Conservation (phyloP, 2,329 filamentous ascomycete genomes). For the Aspergillus novoparasiticus region DNA sequence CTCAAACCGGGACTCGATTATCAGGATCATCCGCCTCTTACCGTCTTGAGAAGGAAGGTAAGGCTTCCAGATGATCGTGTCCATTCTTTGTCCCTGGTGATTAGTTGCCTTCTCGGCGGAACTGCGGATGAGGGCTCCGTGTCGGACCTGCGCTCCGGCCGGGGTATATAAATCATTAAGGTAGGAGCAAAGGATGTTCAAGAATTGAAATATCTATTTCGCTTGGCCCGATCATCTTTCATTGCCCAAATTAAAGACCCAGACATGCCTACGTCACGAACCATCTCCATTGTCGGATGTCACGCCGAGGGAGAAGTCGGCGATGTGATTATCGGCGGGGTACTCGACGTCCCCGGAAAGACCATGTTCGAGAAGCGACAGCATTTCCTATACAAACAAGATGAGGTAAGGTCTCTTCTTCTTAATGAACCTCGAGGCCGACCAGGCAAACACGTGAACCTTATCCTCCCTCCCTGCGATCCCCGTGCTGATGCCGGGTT, state of each 20-base stretch:
- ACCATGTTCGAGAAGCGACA: background rate
- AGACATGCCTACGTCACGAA: background rate
- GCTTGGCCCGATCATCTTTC: background rate
- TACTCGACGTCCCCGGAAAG: background rate
- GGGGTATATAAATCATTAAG: background rate
- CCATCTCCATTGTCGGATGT: background rate
- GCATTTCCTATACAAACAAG: background rate
- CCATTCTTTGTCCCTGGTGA: background rate
- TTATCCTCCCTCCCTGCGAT: background rate
- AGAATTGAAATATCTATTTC: accelerated
- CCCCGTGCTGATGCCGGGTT: background rate
- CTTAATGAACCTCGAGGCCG: background rate
- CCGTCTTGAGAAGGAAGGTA: background rate
- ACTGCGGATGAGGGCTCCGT: background rate
- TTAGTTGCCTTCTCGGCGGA: background rate
- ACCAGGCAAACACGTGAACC: background rate
- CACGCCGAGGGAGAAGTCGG: background rate
- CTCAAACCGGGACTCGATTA: background rate
- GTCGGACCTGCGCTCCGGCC: background rate
- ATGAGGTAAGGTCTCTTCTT: background rate
- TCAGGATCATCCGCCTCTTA: background rate
- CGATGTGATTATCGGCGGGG: background rate
- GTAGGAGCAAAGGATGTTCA: background rate
- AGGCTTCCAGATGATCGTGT: background rate
- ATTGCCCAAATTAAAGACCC: background rate